These are phyloP conservation scores for Trametes hirsuta DNA, from an alignment of 1,284 basidiomycete species.

Conservation along the genomic window DNA sequence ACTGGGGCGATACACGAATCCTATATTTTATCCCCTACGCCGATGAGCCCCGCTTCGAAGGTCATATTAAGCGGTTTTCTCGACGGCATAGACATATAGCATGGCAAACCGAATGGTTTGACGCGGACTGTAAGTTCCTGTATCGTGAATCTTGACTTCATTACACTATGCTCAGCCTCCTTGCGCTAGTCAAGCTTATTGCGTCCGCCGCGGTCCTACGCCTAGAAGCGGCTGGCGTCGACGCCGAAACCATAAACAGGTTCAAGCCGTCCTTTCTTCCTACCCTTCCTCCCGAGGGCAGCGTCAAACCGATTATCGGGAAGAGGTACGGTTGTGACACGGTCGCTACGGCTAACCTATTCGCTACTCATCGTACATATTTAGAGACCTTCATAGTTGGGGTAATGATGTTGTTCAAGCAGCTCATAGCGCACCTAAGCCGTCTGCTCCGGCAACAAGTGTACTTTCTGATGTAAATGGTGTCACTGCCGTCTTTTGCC, in stretches of 20 bases:
- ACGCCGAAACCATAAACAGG: conserved; percentile 2
- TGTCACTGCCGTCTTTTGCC: conserved; percentile 31
- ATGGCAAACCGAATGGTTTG: conserved; percentile 41
- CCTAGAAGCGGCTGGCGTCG: background rate
- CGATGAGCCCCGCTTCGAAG: conserved; percentile 39
- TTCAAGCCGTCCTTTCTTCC: background rate
- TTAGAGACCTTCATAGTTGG: conserved; percentile 3
- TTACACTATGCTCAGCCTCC: background rate
- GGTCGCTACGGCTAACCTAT: background rate
- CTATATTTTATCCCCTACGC: conserved; percentile 39
- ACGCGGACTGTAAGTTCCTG: conserved; percentile 46
- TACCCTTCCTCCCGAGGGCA: background rate
- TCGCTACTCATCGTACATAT: background rate
- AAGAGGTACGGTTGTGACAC: background rate
- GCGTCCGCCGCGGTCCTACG: conserved; percentile 33
- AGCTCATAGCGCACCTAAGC: background rate
- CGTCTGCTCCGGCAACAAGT: background rate
- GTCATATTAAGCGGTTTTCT: conserved; percentile 17
- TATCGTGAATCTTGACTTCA: background rate
- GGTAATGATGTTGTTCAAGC: background rate
- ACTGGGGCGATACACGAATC: background rate
- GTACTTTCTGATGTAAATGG: background rate
- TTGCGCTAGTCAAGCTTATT: conserved; percentile 27
- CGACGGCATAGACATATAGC: conserved; percentile 19
- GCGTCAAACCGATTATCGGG: background rate